Percentiles rank a stretch among this genome's conserved stretches.
Conservation (phyloP, 495 filamentous ascomycete species). For the Cenococcum geophilum region DNA sequence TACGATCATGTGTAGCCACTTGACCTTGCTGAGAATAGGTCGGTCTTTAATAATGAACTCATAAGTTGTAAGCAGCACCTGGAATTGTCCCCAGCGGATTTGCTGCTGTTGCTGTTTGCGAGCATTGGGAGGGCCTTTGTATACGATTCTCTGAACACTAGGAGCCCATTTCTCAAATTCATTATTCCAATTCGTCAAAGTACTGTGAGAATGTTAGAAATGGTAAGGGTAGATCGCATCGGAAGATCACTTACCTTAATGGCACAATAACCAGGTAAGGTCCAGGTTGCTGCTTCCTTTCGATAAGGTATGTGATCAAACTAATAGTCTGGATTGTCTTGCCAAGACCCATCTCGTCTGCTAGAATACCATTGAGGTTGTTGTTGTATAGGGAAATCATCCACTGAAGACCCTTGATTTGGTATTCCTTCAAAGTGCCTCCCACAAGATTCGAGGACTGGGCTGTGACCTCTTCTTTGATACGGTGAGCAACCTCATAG, state of each 20-base stretch:
- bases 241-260: constrained; percentile 37
- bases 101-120: constrained; percentile 89
- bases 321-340: constrained; percentile 99
- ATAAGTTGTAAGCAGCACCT: constrained; percentile 93
- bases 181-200: constrained; percentile 95
- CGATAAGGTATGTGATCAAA: constrained; percentile 92
- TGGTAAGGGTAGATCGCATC: not conserved
- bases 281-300: constrained; percentile 86
- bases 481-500: constrained; percentile 93
- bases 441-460: constrained; percentile 85
- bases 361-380: constrained; percentile 96
- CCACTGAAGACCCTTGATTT: constrained; percentile 97
- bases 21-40: constrained; percentile 88
- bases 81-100: constrained; percentile 90
- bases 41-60: constrained; percentile 99
- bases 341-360: constrained; percentile 98
- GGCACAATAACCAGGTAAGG: constrained; percentile 97
- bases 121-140: constrained; percentile 87
- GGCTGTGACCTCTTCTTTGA: constrained; percentile 78
- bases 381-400: constrained; percentile 99
- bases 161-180: constrained; percentile 99
- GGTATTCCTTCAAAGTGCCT: constrained; percentile 92
- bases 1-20: constrained; percentile 99
- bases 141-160: constrained; percentile 75
- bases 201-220: constrained; percentile 47